Base-by-base conservation (phyloP, 176 grass and related monocot species). In the Oryza punctata region DNA sequence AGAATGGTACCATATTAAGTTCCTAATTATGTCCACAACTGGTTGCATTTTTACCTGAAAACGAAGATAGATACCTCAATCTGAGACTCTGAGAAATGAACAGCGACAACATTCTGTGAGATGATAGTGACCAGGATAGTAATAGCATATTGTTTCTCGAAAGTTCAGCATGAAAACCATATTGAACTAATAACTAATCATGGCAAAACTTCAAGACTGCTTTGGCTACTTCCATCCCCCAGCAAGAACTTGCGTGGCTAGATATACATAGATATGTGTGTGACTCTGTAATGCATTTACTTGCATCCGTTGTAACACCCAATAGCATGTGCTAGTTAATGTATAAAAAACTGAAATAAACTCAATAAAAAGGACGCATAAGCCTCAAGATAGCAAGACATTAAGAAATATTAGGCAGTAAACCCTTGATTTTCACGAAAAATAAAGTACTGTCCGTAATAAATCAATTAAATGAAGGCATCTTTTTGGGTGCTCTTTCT, bases 11-110 rank as follows among this genome's bases (percentile, higher is more conserved):
- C 95, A 98, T 91, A 98, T 91, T 65, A 98, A 88, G 49, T 91
- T 88, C 85, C 87, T 88, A 66, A 29, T 82, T 46, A 37, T 89
- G 78, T 98, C 92, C 65, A 88, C 84, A 77, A 91, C 63, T 61
- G 95, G 95, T 59, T 98, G 95, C 92, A 95, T 98, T 86, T 95
- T 98, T 66, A 98, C 90, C 94, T 97, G 83, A 69, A 79, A 92
- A 29, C 28, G 60, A 75, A 49, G 33, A 75, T 15, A 49, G 33
- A 75, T 15, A 27, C 16, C 28, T 19, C 24, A 78, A 87, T 41
- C 54, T 86, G 38, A 89, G 54, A 65, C 0, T 33, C 29, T 86
- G 38, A 89, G 54, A 65, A 0, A 70, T 47, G 15, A 71, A 28
- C 12, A 59, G 24, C 29, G 5, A n/a, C 9, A 21, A 81, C 10